A percentile compares a stretch with the other conserved stretches of the same genome.
Evolutionary conservation across 768 basidiomycete genomes (phyloP).

Genomic region (Epithele typhae): DNA sequence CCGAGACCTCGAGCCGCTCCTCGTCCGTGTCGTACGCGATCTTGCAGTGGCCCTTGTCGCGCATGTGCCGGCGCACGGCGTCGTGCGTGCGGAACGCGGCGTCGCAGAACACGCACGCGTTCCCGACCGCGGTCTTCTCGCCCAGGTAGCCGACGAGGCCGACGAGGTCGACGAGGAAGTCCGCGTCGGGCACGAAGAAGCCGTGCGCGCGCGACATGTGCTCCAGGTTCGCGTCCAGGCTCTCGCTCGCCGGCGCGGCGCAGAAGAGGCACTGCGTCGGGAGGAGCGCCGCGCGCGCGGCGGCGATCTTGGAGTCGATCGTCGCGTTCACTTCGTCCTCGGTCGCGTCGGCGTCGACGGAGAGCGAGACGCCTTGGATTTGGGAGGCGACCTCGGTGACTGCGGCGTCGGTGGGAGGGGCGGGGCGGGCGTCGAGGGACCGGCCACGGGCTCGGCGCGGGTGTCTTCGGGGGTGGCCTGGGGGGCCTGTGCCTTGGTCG

Average conservation of each 20-base stretch:
- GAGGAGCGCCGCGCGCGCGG: conserved; percentile 59
- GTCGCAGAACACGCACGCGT: conserved; percentile 90
- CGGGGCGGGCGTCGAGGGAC: conserved; percentile 4
- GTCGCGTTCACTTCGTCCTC: conserved; percentile 46
- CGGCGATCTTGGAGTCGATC: conserved; percentile 74
- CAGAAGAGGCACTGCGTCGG: conserved; percentile 86
- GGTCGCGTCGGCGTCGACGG: conserved; percentile 34
- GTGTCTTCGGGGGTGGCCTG: not conserved
- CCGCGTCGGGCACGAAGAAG: conserved; percentile 94
- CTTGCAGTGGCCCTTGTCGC: conserved; percentile 95
- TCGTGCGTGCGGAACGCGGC: conserved; percentile 82
- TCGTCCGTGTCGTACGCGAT: conserved; percentile 80
- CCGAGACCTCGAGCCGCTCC: conserved; percentile 84
- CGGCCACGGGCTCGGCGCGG: not conserved
- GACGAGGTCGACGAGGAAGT: conserved; percentile 78
- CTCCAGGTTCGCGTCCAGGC: conserved; percentile 61
- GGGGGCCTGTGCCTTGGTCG: conserved; percentile 19
- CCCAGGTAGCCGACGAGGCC: conserved; percentile 85
- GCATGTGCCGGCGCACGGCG: conserved; percentile 93
- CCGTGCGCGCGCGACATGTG: conserved; percentile 91
- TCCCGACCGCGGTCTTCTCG: conserved; percentile 91
- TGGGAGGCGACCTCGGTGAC: conserved; percentile 1
- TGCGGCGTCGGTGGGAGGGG: conserved; percentile 1
- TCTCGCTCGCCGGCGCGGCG: conserved; percentile 35
- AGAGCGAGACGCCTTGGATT: conserved; percentile 20